Percentiles rank a stretch among this genome's conserved stretches.
These are phyloP conservation scores for Leishmania braziliensis DNA, from an alignment of 208 protist genomes.

Conservation along the genomic window DNA sequence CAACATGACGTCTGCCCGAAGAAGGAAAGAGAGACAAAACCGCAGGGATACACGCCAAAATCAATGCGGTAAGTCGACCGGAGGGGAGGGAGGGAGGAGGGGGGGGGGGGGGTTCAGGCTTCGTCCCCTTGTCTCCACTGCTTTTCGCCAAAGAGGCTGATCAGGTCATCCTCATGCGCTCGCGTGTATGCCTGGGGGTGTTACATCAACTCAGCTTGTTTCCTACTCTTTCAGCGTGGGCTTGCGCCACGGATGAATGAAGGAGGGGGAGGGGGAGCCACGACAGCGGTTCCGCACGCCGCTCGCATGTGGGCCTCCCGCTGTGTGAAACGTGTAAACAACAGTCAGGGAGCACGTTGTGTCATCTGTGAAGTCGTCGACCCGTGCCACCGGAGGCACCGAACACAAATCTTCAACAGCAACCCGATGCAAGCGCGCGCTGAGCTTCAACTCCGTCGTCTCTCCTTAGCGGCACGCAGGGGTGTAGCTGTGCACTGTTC, in stretches of 20 bases:
- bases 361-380: neutral
- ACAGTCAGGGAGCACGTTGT: neutral
- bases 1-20: neutral
- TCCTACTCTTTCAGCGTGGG: neutral
- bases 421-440: neutral
- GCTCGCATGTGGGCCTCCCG: neutral
- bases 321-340: neutral
- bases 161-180: neutral
- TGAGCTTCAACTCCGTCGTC: neutral
- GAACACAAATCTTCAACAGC: neutral
- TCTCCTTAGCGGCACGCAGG: neutral
- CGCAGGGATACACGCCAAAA: neutral
- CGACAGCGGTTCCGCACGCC: neutral
- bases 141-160: neutral
- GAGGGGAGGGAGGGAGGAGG: too few species aligned
- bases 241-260: neutral
- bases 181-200: neutral
- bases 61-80: neutral
- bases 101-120: neutral
- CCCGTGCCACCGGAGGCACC: neutral
- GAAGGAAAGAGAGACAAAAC: neutral
- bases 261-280: neutral
- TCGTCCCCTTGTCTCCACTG: neutral
- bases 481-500: neutral
- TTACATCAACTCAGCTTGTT: neutral